phyloP scores from a whole-genome alignment of 164 flowering plant genomes.

The Magnolia officinalis region DNA sequence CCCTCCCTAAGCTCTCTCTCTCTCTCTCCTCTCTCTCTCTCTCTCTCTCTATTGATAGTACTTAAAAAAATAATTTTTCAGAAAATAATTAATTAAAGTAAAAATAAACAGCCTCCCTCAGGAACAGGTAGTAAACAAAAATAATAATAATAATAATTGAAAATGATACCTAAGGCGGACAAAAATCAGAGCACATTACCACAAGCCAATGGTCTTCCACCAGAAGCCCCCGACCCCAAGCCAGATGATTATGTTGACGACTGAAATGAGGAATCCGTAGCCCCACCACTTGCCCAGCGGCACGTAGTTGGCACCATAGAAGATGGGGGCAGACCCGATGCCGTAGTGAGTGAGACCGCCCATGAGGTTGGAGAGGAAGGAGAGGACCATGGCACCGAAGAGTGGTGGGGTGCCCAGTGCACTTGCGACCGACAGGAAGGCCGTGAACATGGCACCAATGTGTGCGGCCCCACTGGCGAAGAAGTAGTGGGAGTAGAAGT shows the following conservation, averaged over 20 bases:
- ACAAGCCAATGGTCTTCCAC: constrained; percentile 90
- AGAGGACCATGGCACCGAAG: constrained; percentile 73
- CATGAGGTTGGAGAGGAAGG: constrained; percentile 89
- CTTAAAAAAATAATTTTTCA: constrained; percentile 1
- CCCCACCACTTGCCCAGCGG: constrained; percentile 91
- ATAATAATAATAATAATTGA: background rate
- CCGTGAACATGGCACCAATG: constrained; percentile 96
- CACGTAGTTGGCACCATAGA: constrained; percentile 84
- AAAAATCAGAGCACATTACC: constrained; percentile 31
- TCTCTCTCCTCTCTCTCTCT: no score
- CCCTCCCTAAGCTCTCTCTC: no score
- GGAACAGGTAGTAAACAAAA: background rate
- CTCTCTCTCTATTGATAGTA: background rate
- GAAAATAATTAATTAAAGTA: constrained; percentile 1
- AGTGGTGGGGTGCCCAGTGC: constrained; percentile 87
- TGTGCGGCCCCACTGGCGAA: constrained; percentile 98
- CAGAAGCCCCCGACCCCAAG: constrained; percentile 83
- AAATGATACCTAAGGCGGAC: constrained; percentile 6
- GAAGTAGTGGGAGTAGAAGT: constrained; percentile 93
- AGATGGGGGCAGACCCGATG: constrained; percentile 93
- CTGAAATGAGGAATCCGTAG: constrained; percentile 73
- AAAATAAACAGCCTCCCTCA: constrained; percentile 7
- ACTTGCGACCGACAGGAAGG: constrained; percentile 84
- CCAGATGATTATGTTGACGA: constrained; percentile 85
- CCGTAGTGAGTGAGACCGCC: constrained; percentile 93